A percentile compares a stretch with the other conserved stretches of the same genome.
Conservation (phyloP, 225 moss, liverwort and hornwort species). For the Sphagnum tenellum region DNA sequence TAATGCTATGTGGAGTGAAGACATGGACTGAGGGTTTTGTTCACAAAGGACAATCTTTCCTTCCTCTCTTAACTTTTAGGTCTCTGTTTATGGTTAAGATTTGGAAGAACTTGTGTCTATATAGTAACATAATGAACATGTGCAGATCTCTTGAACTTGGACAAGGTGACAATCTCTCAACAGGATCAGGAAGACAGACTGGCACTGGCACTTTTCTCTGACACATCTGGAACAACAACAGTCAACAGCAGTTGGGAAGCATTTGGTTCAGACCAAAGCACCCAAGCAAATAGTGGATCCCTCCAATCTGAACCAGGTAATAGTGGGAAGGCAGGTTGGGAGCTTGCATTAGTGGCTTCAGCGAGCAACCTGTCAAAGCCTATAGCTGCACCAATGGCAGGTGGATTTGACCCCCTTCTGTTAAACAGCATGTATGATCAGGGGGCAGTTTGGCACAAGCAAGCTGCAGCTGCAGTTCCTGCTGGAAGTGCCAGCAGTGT, state of each 20-base stretch:
- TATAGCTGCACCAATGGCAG: conserved; percentile 48
- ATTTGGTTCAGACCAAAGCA: conserved; percentile 31
- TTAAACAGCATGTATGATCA: conserved; percentile 95
- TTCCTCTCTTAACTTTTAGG: too few species aligned
- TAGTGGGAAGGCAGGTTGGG: conserved; percentile 81
- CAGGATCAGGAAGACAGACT: conserved; percentile 73
- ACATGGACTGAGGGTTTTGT: too few species aligned
- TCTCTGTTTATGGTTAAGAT: not conserved
- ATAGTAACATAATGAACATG: not conserved
- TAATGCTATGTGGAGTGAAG: too few species aligned
- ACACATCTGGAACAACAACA: conserved; percentile 9
- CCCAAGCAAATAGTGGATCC: conserved; percentile 4
- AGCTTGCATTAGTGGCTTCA: conserved; percentile 80
- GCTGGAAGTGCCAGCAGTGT: conserved; percentile 91
- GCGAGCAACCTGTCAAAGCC: conserved; percentile 73
- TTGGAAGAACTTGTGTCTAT: too few species aligned
- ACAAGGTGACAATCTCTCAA: conserved; percentile 50
- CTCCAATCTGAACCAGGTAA: conserved; percentile 16
- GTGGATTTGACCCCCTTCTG: conserved; percentile 83
- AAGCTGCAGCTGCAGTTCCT: conserved; percentile 24
- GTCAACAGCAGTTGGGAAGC: conserved; percentile 61
- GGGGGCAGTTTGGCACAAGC: conserved; percentile 59
- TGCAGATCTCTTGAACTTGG: conserved; percentile 70
- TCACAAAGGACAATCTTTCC: too few species aligned
- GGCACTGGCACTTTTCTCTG: conserved; percentile 82